Conservation (phyloP, 2,329 filamentous ascomycete species). For the Paraconiothyrium sp. region DNA sequence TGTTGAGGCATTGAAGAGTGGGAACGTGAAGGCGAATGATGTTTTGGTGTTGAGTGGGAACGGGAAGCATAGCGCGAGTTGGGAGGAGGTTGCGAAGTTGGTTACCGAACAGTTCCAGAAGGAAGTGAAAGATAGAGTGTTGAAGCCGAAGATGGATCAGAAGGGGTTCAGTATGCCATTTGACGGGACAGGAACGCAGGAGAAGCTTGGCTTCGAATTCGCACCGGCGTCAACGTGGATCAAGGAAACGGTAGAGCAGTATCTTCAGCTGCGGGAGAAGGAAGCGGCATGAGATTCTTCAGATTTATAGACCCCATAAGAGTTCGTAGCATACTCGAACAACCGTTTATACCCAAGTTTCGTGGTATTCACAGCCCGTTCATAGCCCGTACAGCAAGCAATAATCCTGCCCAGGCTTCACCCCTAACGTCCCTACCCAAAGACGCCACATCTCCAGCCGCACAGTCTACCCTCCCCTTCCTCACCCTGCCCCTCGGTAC, state of each 20-base stretch:
- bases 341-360: no score
- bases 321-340: no score
- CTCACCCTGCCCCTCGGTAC: no score
- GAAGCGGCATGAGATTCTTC: background rate
- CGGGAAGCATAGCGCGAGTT: constrained; percentile 4
- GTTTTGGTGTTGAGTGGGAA: constrained; percentile 7
- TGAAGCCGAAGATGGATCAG: constrained; percentile 8
- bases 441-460: no score
- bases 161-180: constrained; percentile 1
- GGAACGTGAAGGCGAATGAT: background rate
- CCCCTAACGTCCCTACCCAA: no score
- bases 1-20: background rate
- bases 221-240: background rate
- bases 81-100: constrained; percentile 1
- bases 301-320: no score
- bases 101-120: background rate
- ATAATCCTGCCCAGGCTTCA: no score
- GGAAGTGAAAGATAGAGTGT: background rate
- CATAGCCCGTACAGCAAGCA: no score
- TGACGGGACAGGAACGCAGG: constrained; percentile 2
- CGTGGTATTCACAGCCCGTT: no score
- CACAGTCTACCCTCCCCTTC: no score
- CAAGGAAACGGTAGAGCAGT: constrained; percentile 5
- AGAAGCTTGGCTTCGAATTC: background rate
- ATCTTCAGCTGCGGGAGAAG: background rate